Conservation (phyloP, 495 filamentous ascomycete species). For the Podospora conica region DNA sequence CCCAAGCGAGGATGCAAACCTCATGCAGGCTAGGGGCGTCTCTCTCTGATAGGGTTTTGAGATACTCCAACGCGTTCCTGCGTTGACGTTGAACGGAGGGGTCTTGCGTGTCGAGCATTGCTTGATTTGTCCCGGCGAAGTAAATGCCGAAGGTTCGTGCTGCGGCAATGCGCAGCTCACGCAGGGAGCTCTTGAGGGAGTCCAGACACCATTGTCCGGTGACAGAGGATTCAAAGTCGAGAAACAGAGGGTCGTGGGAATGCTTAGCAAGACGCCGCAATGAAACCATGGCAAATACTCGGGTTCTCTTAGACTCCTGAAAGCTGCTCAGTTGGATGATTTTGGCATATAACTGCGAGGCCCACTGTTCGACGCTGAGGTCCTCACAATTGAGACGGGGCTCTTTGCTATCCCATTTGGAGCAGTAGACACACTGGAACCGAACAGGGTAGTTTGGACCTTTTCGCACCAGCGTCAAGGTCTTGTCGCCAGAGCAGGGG, state of each 20-base stretch:
- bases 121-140: slow-evolving; percentile 44
- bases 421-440: slow-evolving; percentile 23
- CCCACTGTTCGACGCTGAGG: slow-evolving; percentile 9
- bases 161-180: slow-evolving; percentile 80
- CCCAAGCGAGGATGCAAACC: slow-evolving; percentile 77
- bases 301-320: slow-evolving; percentile 51
- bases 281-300: slow-evolving; percentile 67
- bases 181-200: slow-evolving; percentile 70
- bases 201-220: slow-evolving; percentile 76
- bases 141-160: slow-evolving; percentile 53
- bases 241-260: slow-evolving; percentile 45
- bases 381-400: background rate
- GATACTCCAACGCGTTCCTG: slow-evolving; percentile 56
- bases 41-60: slow-evolving; percentile 63
- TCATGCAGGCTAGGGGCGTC: slow-evolving; percentile 62
- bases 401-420: background rate
- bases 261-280: slow-evolving; percentile 64
- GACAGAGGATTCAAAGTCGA: slow-evolving; percentile 59
- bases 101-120: slow-evolving; percentile 29
- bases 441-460: background rate
- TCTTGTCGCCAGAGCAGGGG: slow-evolving; percentile 33
- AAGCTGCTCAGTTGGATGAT: slow-evolving; percentile 54
- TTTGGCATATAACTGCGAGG: slow-evolving; percentile 48
- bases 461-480: slow-evolving; percentile 13
- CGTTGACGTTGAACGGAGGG: slow-evolving; percentile 55